phyloP scores from a whole-genome alignment of 176 grass and related monocot genomes.

The Tillandsia fasciculata region DNA sequence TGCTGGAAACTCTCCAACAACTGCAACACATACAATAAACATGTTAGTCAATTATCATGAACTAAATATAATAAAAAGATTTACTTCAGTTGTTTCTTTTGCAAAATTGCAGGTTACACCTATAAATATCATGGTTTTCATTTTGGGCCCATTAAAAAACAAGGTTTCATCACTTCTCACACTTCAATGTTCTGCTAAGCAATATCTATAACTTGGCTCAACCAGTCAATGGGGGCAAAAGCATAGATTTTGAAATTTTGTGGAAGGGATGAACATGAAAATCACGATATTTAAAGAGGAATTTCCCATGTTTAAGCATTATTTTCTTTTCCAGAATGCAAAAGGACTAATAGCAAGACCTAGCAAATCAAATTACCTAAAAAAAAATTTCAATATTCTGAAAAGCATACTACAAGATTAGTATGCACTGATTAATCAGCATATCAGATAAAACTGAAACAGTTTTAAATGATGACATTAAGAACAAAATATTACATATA shows the following conservation, averaged over 20 bases:
- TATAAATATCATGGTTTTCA: no score
- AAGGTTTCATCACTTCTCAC: no score
- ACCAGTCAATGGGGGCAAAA: no score
- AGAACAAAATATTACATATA: neutral
- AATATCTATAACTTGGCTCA: no score
- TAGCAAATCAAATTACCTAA: neutral
- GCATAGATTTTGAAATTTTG: no score
- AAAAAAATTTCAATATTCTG: neutral
- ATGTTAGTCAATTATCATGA: neutral
- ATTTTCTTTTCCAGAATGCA: no score
- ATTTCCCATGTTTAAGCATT: no score
- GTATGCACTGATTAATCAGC: neutral
- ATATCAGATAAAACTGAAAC: neutral
- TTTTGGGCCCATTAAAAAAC: no score
- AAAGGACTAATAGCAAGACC: neutral
- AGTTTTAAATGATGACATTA: neutral
- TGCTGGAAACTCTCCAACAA: slow-evolving; percentile 64
- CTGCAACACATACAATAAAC: slow-evolving; percentile 44
- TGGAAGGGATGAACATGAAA: neutral
- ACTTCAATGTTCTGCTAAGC: no score
- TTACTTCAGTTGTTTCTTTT: neutral
- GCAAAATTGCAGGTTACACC: no score
- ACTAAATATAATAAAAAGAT: neutral
- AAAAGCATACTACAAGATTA: neutral
- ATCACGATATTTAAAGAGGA: neutral